A percentile compares a stretch with the other conserved stretches of the same genome.
These are phyloP conservation scores for Byssoonygena ceratinophila DNA, from an alignment of 2,329 filamentous ascomycete species.

Conservation along the genomic window DNA sequence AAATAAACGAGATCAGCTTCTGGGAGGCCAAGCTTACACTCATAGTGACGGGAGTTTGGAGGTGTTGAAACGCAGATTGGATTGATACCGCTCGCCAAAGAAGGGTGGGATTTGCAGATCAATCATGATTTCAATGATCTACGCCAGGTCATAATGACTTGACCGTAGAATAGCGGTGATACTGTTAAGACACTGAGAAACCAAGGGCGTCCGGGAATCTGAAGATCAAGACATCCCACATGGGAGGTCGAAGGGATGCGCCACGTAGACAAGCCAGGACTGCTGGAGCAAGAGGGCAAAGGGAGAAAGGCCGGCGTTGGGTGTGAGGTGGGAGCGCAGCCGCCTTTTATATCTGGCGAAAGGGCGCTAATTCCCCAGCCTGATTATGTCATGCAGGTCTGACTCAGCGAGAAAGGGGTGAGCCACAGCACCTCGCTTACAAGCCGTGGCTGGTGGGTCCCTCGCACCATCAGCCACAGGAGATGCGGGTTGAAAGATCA, in stretches of 20 bases:
- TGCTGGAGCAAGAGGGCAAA: neutral
- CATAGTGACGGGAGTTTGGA: conserved; percentile 8
- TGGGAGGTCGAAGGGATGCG: neutral
- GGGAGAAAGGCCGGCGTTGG: neutral
- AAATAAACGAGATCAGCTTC: neutral
- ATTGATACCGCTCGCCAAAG: conserved; percentile 13
- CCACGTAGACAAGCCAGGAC: conserved; percentile 3
- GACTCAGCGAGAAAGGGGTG: conserved; percentile 7
- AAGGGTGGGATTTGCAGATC: conserved; percentile 9
- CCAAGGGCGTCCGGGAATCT: neutral
- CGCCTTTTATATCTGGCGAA: conserved; percentile 11
- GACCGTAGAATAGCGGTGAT: neutral
- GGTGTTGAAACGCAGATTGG: conserved; percentile 4
- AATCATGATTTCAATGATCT: conserved; percentile 15
- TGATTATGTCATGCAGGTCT: too few relatives aligned
- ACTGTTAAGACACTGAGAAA: neutral
- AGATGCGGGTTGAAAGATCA: neutral
- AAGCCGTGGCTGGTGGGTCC: conserved; percentile 8
- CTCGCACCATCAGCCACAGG: conserved; percentile 1
- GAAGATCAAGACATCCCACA: conserved; percentile 1
- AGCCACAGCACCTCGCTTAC: conserved; percentile 32
- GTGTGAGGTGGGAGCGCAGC: neutral
- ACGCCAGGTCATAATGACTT: conserved; percentile 2
- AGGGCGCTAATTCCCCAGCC: neutral
- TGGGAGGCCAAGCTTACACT: conserved; percentile 11